Conservation (phyloP, 2,329 filamentous ascomycete genomes). For the Apiospora malaysiana region DNA sequence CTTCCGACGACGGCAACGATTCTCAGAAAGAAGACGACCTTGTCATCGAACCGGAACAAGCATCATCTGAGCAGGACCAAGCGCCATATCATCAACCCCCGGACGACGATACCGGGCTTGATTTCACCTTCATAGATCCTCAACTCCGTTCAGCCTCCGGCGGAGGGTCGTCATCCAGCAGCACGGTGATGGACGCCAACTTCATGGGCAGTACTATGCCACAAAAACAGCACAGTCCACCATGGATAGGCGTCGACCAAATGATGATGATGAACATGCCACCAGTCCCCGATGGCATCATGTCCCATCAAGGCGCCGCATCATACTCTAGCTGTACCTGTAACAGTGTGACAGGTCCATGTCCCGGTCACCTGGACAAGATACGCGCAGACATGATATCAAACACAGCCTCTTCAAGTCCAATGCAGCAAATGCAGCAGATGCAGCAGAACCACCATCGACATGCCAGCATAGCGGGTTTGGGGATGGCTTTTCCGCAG, state of each 20-base stretch:
- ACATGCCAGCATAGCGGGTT: neutral
- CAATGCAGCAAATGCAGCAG: neutral
- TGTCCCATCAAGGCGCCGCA: neutral
- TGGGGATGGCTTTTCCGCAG: neutral
- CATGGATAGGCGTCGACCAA: neutral
- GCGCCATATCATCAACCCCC: neutral
- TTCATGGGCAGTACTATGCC: neutral
- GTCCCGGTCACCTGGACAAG: neutral
- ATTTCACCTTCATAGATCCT: neutral
- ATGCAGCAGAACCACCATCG: neutral
- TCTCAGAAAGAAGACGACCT: neutral
- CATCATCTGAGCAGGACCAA: neutral
- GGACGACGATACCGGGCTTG: neutral
- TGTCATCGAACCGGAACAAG: neutral
- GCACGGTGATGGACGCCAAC: neutral
- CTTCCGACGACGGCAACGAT: neutral
- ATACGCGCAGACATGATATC: neutral
- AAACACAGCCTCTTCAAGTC: neutral
- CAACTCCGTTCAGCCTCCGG: neutral
- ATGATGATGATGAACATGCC: slow-evolving; percentile 5
- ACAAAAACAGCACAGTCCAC: neutral
- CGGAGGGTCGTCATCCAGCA: neutral
- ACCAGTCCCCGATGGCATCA: neutral
- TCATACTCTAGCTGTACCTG: neutral
- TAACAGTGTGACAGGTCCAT: neutral